Evolutionary conservation across 2,329 filamentous ascomycete genomes (phyloP).

Genomic region (Fusarium torulosum): DNA sequence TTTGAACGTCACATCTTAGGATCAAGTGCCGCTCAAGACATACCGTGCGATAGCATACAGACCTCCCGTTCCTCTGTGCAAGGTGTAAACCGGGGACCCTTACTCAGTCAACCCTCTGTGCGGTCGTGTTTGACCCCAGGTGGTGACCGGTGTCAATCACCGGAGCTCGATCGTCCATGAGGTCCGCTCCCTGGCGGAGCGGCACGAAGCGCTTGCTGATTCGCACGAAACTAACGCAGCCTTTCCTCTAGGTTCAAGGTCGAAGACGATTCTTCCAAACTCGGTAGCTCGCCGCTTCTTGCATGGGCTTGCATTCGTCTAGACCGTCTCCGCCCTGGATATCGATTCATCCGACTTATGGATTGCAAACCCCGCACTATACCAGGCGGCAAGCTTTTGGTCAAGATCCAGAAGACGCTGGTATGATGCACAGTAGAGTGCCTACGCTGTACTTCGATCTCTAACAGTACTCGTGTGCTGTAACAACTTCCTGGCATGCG

Average conservation of each 20-base stretch:
- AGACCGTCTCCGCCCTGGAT: constrained; percentile 67
- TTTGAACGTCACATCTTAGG: constrained; percentile 19
- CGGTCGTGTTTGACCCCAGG: background rate
- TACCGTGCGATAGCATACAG: constrained; percentile 7
- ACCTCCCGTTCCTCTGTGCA: constrained; percentile 9
- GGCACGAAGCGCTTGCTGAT: constrained; percentile 14
- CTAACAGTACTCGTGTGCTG: background rate
- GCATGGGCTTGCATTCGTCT: constrained; percentile 72
- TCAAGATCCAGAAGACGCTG: constrained; percentile 64
- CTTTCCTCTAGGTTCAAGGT: constrained; percentile 62
- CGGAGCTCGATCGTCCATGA: background rate
- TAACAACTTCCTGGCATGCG: constrained; percentile 14
- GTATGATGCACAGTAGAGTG: constrained; percentile 45
- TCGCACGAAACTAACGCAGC: constrained; percentile 38
- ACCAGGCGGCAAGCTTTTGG: constrained; percentile 62
- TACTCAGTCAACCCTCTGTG: background rate
- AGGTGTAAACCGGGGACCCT: background rate
- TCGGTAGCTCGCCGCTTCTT: constrained; percentile 56
- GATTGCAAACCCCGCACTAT: constrained; percentile 60
- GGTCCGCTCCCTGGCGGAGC: background rate
- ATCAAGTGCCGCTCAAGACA: constrained; percentile 18
- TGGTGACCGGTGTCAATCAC: constrained; percentile 5
- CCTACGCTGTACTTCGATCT: background rate
- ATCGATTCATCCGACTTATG: constrained; percentile 66
- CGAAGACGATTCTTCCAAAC: constrained; percentile 60